Percentiles rank a stretch among this genome's conserved stretches.
Conservation (phyloP, 176 grass and related monocot species). For the Ampelocalamus luodianensis region DNA sequence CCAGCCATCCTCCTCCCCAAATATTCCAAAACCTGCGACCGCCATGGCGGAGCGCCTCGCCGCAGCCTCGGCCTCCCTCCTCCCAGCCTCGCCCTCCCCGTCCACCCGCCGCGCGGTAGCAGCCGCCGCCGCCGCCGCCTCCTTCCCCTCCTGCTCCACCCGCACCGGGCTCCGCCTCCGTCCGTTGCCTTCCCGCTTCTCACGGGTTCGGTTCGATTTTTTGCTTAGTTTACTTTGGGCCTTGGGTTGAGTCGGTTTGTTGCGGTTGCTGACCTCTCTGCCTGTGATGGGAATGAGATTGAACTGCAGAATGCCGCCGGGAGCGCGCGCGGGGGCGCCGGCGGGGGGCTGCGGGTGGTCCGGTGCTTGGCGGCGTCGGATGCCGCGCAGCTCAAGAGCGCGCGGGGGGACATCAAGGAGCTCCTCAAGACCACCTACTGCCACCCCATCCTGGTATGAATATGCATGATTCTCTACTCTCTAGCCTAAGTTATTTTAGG, state of each 20-base stretch:
- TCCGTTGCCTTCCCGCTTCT: not conserved
- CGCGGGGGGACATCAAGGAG: conserved; percentile 84
- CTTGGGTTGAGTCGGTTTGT: not conserved
- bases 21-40: conserved; percentile 10
- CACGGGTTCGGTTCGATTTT: not conserved
- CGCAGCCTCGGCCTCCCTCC: conserved; percentile 45
- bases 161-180: conserved; percentile 42
- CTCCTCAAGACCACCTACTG: conserved; percentile 72
- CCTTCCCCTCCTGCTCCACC: conserved; percentile 37
- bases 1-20: conserved; percentile 19
- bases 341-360: conserved; percentile 45
- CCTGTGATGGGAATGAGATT: not conserved
- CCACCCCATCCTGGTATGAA: conserved; percentile 85
- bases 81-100: conserved; percentile 36
- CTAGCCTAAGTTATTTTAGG: not conserved
- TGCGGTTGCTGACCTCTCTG: not conserved
- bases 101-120: conserved; percentile 15
- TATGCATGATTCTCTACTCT: not conserved
- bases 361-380: conserved; percentile 72
- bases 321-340: conserved; percentile 18
- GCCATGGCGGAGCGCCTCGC: conserved; percentile 57
- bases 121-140: too few species aligned
- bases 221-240: too few species aligned
- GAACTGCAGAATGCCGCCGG: conserved; percentile 19
- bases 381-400: conserved; percentile 73